Conservation (phyloP, 139 green algal species). For the Choricystis sp. region DNA sequence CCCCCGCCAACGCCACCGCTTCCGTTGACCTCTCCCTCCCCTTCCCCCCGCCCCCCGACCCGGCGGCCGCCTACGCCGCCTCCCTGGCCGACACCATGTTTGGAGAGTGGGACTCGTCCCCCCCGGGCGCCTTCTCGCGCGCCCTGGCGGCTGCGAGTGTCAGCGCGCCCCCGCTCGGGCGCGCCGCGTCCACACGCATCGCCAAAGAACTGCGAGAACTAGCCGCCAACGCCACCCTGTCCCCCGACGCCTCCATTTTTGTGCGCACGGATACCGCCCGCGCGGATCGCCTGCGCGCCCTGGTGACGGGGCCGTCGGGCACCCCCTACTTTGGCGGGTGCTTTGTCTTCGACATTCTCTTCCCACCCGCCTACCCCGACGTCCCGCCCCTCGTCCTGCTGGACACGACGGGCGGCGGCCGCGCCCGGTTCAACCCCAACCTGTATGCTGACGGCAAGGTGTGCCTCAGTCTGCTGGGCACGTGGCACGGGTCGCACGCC, state of each 20-base stretch:
- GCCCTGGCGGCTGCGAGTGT: background rate
- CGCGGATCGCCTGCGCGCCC: slow-evolving; percentile 46
- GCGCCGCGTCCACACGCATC: slow-evolving; percentile 22
- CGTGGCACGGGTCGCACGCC: slow-evolving; percentile 45
- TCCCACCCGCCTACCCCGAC: slow-evolving; percentile 51
- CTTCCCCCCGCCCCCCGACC: slow-evolving; percentile 6
- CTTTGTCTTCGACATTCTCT: slow-evolving; percentile 75
- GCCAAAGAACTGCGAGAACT: slow-evolving; percentile 40
- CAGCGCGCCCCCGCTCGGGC: slow-evolving; percentile 5
- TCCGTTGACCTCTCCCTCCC: slow-evolving; percentile 2
- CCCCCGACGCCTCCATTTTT: slow-evolving; percentile 38
- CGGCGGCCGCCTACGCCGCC: slow-evolving; percentile 25
- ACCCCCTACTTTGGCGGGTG: slow-evolving; percentile 58
- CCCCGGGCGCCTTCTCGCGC: background rate
- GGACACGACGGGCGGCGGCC: slow-evolving; percentile 53
- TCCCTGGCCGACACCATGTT: slow-evolving; percentile 13
- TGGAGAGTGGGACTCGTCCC: background rate
- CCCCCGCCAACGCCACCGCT: background rate
- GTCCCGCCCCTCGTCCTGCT: slow-evolving; percentile 50
- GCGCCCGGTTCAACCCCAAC: slow-evolving; percentile 72
- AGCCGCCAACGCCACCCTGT: slow-evolving; percentile 16
- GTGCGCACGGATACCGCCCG: slow-evolving; percentile 37
- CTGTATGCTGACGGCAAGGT: slow-evolving; percentile 75
- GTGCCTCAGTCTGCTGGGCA: slow-evolving; percentile 69
- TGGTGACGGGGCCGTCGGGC: slow-evolving; percentile 44